A percentile compares a stretch with the other conserved stretches of the same genome.
These are phyloP conservation scores for Vigna angularis DNA, from an alignment of 306 rosid genomes.

Conservation along the genomic window DNA sequence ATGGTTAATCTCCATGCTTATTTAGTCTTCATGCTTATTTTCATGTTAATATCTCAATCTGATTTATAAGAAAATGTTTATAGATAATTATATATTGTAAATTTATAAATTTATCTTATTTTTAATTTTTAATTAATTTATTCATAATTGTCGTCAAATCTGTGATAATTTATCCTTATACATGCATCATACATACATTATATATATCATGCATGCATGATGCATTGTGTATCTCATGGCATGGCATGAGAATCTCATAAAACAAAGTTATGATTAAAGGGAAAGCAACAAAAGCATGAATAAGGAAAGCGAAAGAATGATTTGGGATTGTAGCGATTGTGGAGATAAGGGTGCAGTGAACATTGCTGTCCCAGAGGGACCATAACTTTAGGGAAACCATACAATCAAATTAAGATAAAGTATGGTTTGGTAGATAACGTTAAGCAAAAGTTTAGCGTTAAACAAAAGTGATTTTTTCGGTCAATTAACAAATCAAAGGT, in stretches of 20 bases:
- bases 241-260: conserved; percentile 49
- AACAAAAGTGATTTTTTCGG: conserved; percentile 31
- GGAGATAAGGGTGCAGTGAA: conserved; percentile 3
- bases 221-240: conserved; percentile 34
- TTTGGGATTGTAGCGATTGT: conserved; percentile 17
- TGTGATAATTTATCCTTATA: too few species aligned
- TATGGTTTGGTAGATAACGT: conserved; percentile 37
- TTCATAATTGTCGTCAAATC: too few species aligned
- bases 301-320: conserved; percentile 37
- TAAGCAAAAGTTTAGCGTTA: conserved; percentile 37
- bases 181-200: too few species aligned
- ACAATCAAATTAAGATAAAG: conserved; percentile 10
- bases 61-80: too few species aligned
- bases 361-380: conserved; percentile 35
- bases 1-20: background rate
- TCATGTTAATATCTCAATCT: too few species aligned
- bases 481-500: background rate
- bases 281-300: conserved; percentile 50
- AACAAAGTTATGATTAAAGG: conserved; percentile 26
- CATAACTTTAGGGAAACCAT: conserved; percentile 11
- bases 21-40: background rate
- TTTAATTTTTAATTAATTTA: too few species aligned
- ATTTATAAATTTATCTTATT: too few species aligned
- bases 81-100: too few species aligned
- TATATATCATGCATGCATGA: background rate